These are phyloP conservation scores for Didymella glomerata DNA, from an alignment of 2,329 filamentous ascomycete species.

Conservation along the genomic window DNA sequence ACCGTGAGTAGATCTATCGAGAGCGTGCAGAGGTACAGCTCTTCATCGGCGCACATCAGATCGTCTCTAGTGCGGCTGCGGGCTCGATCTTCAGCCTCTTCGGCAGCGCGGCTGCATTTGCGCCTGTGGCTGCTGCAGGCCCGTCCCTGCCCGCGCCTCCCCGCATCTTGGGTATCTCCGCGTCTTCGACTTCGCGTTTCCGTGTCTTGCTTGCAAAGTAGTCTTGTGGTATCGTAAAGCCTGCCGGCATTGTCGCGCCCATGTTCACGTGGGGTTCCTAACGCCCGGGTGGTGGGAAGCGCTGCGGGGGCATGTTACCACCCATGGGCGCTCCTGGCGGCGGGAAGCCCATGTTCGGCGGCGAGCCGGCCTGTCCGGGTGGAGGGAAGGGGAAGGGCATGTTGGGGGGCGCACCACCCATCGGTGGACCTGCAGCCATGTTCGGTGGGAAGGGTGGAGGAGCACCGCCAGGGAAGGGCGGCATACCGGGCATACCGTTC, in stretches of 20 bases:
- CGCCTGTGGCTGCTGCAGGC: constrained; percentile 32
- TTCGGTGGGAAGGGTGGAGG: constrained; percentile 48
- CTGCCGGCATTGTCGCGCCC: constrained; percentile 11
- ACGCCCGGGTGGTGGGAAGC: constrained; percentile 26
- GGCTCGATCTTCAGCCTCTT: constrained; percentile 20
- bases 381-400: constrained; percentile 43
- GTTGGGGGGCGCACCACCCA: not conserved
- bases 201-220: constrained; percentile 18
- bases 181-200: constrained; percentile 25
- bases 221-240: constrained; percentile 10
- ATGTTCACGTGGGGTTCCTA: constrained; percentile 16
- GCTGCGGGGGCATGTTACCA: constrained; percentile 33
- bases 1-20: constrained; percentile 19
- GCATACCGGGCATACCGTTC: constrained; percentile 39
- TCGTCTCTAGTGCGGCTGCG: not conserved
- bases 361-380: constrained; percentile 41
- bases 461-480: constrained; percentile 47
- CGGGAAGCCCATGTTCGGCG: constrained; percentile 50
- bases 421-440: constrained; percentile 12
- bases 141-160: constrained; percentile 15
- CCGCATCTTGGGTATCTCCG: constrained; percentile 31
- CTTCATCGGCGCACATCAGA: not conserved
- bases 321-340: constrained; percentile 48
- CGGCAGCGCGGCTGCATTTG: constrained; percentile 28
- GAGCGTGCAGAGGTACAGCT: constrained; percentile 4